A percentile compares a stretch with the other conserved stretches of the same genome.
phyloP scores from a whole-genome alignment of 495 filamentous ascomycete species.

The Penicillium roqueforti region DNA sequence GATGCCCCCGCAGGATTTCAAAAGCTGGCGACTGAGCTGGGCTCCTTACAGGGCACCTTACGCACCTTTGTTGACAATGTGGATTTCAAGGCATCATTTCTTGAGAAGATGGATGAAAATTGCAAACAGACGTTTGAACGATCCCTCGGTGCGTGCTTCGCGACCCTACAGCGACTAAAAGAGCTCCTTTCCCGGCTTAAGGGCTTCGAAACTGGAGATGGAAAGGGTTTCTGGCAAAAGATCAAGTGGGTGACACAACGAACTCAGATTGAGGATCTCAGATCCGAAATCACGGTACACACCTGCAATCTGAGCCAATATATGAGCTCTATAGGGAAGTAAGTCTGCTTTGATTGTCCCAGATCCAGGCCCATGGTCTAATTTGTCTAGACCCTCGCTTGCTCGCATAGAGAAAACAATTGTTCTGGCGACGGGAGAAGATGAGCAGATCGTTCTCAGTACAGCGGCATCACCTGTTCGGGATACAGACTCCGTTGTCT shows the following conservation, averaged over 20 bases:
- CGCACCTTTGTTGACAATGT: constrained; percentile 28
- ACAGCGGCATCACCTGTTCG: constrained; percentile 3
- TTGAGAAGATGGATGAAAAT: constrained; percentile 24
- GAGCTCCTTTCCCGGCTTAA: constrained; percentile 27
- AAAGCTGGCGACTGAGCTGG: constrained; percentile 33
- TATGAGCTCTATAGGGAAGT: constrained; percentile 37
- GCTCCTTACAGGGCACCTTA: constrained; percentile 30
- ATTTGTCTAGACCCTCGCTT: constrained; percentile 24
- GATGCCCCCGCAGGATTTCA: constrained; percentile 37
- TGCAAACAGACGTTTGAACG: constrained; percentile 27
- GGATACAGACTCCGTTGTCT: constrained; percentile 8
- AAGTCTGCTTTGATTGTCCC: constrained; percentile 8
- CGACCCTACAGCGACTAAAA: constrained; percentile 27
- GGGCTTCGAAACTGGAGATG: constrained; percentile 26
- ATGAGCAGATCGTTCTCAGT: constrained; percentile 11
- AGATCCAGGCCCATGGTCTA: neutral
- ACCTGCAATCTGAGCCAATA: constrained; percentile 35
- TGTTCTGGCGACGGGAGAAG: constrained; percentile 24
- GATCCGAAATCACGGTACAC: constrained; percentile 36
- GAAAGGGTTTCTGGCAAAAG: constrained; percentile 33
- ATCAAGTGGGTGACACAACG: constrained; percentile 35
- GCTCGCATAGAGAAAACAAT: constrained; percentile 27
- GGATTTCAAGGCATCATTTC: constrained; percentile 26
- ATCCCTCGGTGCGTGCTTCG: constrained; percentile 26
- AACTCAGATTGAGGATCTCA: constrained; percentile 31